Evolutionary conservation across 1,284 basidiomycete genomes (phyloP).

Genomic region (Pseudozyma sp.): DNA sequence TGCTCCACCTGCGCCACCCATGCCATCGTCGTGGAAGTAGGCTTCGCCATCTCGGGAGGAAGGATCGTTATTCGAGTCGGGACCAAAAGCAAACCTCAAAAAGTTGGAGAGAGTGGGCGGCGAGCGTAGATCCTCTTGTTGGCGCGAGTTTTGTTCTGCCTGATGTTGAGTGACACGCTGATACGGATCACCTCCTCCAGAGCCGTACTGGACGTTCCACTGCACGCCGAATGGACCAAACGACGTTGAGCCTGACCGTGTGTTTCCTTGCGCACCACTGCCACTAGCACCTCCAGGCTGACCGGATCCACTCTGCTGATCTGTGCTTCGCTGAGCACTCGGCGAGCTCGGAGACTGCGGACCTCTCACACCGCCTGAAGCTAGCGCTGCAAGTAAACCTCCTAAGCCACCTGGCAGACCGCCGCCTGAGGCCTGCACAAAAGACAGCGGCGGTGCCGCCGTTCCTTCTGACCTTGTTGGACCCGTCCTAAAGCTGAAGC

Average conservation of each 20-base stretch:
- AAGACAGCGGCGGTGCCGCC: constrained; percentile 6
- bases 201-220: constrained; percentile 45
- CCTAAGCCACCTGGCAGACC: constrained; percentile 14
- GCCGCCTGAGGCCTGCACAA: constrained; percentile 1
- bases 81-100: constrained; percentile 41
- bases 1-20: constrained; percentile 61
- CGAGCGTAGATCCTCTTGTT: constrained; percentile 6
- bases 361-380: constrained; percentile 8
- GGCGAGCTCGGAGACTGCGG: constrained; percentile 2
- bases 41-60: constrained; percentile 7
- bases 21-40: constrained; percentile 60
- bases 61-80: constrained; percentile 18
- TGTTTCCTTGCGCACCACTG: neutral
- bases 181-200: constrained; percentile 27
- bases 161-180: constrained; percentile 24
- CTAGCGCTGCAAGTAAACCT: constrained; percentile 23
- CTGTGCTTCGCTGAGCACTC: neutral
- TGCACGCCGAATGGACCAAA: constrained; percentile 48
- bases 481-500: constrained; percentile 12
- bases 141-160: constrained; percentile 4
- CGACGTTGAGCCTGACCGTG: constrained; percentile 23
- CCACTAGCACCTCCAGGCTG: neutral
- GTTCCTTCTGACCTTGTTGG: constrained; percentile 3
- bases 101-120: constrained; percentile 46
- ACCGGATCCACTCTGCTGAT: neutral